phyloP scores from a whole-genome alignment of 140 eudicot genomes.

The Anethum foeniculum region DNA sequence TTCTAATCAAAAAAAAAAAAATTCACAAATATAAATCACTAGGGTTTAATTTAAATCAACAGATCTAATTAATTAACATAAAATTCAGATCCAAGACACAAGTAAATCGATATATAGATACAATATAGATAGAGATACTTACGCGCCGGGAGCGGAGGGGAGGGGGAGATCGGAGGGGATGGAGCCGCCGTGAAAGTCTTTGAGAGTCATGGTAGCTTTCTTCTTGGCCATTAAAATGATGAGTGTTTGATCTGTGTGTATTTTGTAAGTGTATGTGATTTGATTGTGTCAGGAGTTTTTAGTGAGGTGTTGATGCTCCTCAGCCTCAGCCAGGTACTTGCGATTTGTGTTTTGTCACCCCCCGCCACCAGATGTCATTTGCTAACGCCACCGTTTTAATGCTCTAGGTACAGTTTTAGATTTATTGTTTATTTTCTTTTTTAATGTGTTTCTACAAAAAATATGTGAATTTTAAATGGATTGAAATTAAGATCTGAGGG shows the following conservation, averaged over 20 bases:
- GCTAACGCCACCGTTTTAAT: neutral
- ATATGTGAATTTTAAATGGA: too few species aligned
- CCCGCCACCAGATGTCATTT: neutral
- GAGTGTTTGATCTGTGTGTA: neutral
- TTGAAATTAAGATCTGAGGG: too few species aligned
- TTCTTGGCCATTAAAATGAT: slow-evolving; percentile 60
- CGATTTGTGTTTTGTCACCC: too few species aligned
- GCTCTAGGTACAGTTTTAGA: too few species aligned
- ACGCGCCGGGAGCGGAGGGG: slow-evolving; percentile 98
- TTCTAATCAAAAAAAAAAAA: slow-evolving; percentile 40
- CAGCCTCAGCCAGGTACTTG: too few species aligned
- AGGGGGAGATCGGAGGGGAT: slow-evolving; percentile 94
- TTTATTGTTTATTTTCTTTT: too few species aligned
- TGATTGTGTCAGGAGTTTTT: too few species aligned
- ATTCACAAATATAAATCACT: neutral
- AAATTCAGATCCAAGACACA: neutral
- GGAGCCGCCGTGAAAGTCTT: slow-evolving; percentile 96
- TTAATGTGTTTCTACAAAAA: too few species aligned
- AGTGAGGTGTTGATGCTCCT: too few species aligned
- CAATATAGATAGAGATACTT: neutral
- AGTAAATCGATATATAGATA: neutral
- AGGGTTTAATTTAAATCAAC: neutral
- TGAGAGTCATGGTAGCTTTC: slow-evolving; percentile 95
- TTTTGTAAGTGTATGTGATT: neutral
- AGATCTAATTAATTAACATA: neutral